Percentiles rank a stretch among this genome's conserved stretches.
Evolutionary conservation across 2,329 filamentous ascomycete species (phyloP).

Genomic region (Aureobasidium sp.): DNA sequence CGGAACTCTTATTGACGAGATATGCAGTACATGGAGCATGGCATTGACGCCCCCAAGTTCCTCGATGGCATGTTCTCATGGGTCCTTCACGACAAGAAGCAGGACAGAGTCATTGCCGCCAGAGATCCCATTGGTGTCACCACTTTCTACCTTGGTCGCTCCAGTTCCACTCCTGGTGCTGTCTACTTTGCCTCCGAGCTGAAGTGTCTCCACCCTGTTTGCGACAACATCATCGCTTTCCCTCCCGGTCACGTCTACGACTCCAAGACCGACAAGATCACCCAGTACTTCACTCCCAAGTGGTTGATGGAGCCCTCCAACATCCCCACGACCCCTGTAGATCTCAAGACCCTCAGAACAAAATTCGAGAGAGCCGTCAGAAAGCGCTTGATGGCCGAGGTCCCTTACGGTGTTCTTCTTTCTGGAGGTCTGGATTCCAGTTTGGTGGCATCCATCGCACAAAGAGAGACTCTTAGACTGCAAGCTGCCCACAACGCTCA

Average conservation of each 20-base stretch:
- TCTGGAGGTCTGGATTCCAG: conserved; percentile 95
- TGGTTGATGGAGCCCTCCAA: conserved; percentile 78
- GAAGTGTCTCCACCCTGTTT: conserved; percentile 86
- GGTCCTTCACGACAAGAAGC: conserved; percentile 91
- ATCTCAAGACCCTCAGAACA: conserved; percentile 74
- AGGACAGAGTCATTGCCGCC: conserved; percentile 86
- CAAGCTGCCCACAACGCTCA: conserved; percentile 41
- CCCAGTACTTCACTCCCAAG: conserved; percentile 80
- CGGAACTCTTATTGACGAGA: neutral
- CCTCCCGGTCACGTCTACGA: conserved; percentile 95
- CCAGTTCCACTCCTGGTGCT: conserved; percentile 70
- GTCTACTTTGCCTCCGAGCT: conserved; percentile 97
- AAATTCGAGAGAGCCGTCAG: conserved; percentile 84
- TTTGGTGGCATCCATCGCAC: conserved; percentile 88
- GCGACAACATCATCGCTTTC: conserved; percentile 91
- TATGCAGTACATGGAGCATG: conserved; percentile 79
- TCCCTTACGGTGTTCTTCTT: conserved; percentile 91
- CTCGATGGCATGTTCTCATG: conserved; percentile 99
- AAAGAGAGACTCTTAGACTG: conserved; percentile 78
- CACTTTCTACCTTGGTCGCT: conserved; percentile 91
- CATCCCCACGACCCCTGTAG: conserved; percentile 71
- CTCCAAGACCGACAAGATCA: conserved; percentile 78
- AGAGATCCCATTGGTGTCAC: conserved; percentile 96
- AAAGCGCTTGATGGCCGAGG: conserved; percentile 97
- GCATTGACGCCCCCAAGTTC: conserved; percentile 81